Percentiles rank a stretch among this genome's conserved stretches.
Evolutionary conservation across 805 yeast species (phyloP).

Genomic region (Hanseniaspora lachancei): DNA sequence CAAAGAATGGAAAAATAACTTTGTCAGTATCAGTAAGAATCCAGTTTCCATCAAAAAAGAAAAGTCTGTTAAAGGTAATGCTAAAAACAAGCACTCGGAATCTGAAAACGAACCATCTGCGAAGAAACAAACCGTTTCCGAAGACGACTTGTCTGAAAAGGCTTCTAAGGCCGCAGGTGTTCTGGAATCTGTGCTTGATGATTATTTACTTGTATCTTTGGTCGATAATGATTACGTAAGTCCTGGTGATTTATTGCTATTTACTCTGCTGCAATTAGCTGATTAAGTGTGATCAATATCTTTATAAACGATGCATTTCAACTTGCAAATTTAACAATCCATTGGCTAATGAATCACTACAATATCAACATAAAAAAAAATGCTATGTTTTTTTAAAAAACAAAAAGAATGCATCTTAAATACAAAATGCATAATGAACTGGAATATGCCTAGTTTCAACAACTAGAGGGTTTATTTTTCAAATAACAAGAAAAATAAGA

Average conservation of each 20-base stretch:
- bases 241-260: slow-evolving; percentile 17
- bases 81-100: slow-evolving; percentile 13
- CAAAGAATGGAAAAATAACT: slow-evolving; percentile 61
- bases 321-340: neutral
- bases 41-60: slow-evolving; percentile 23
- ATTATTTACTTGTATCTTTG: slow-evolving; percentile 67
- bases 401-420: neutral
- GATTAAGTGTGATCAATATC: neutral
- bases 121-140: slow-evolving; percentile 19
- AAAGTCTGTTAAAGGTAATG: slow-evolving; percentile 16
- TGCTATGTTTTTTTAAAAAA: neutral
- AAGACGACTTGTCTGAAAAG: slow-evolving; percentile 11
- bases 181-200: slow-evolving; percentile 34
- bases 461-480: slow-evolving; percentile 8
- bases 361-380: too few relatives aligned
- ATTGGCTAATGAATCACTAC: too few relatives aligned
- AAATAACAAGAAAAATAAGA: neutral
- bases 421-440: neutral
- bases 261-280: slow-evolving; percentile 10
- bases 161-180: slow-evolving; percentile 32
- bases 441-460: slow-evolving; percentile 13
- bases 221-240: slow-evolving; percentile 75
- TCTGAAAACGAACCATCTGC: slow-evolving; percentile 21
- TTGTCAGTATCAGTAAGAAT: slow-evolving; percentile 23
- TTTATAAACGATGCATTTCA: slow-evolving; percentile 3